Evolutionary conservation across 2,329 filamentous ascomycete genomes (phyloP), one percentile per base, ranked within the genome.

Genomic region (Neopestalotiopsis rosae): DNA sequence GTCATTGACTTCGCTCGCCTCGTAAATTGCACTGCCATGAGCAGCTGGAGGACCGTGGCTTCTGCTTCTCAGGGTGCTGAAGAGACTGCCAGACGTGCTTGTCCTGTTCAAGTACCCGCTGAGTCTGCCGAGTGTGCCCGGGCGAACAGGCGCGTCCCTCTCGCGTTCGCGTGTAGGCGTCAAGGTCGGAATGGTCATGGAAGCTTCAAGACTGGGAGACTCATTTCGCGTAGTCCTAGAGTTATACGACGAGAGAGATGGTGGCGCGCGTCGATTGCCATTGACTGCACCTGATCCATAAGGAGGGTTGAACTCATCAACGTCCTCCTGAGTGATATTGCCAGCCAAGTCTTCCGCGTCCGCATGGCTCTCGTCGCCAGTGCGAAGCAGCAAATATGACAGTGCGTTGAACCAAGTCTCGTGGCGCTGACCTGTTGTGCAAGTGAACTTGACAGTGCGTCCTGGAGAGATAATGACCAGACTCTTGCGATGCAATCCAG

Each of bases 401-500:
- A 99, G 86, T 0, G 96, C 95, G 77, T 98, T 98, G 86, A 96
- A 97, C 96, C 96, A 99, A 0, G 95, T 98, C 83, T 99, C 96
- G 77, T 99, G 96, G 70, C 96, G 89, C 79, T 98, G 94, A 49
- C 94, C 93, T 3, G 96, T 99, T 2, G 94, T 91, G 71, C 95
- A 97, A 1, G 96, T 99, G 73, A 99, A 97, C 80, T 97, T 95
- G 81, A 99, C 90, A 17, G 91, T 91, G 72, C 96, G 90, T 64
- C 95, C 94, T 24, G 95, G 95, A 1, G 95, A 96, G 69, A 97
- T 88, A 68, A 99, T 91, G 67, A 98, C 88, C 74, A 99, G 85
- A 80, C 94, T 97, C 89, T 97, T 97, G 74, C 93, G 91, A 82
- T 98, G 95, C 67, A 99, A 88, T 56, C 96, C 96, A 10, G 96